Evolutionary conservation across 75 land plant species (phyloP).

Genomic region (Pseudotsuga menziesii): DNA sequence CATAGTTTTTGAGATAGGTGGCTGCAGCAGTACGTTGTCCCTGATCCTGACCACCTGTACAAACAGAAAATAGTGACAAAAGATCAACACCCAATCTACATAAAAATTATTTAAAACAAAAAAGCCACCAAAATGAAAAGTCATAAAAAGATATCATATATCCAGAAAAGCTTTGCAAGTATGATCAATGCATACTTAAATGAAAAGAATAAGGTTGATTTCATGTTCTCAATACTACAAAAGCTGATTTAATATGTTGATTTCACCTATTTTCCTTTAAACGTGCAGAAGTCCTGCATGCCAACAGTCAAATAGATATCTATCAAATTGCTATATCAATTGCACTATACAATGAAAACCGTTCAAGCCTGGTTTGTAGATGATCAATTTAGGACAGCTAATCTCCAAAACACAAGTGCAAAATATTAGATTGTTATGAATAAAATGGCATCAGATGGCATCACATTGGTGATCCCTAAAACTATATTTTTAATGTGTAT

Average conservation of each 20-base stretch:
- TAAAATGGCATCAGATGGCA: too few species aligned
- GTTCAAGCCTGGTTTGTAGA: not conserved
- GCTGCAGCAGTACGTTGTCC: constrained; percentile 76
- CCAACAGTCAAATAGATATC: not conserved
- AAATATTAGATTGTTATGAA: too few species aligned
- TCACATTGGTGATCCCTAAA: too few species aligned
- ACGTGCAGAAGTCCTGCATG: not conserved
- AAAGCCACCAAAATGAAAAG: not conserved
- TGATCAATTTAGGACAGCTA: not conserved
- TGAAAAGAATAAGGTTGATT: not conserved
- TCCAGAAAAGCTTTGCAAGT: not conserved
- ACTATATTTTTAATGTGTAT: too few species aligned
- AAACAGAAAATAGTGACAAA: not conserved
- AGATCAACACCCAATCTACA: not conserved
- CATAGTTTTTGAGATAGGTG: constrained; percentile 70
- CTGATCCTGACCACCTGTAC: constrained; percentile 41
- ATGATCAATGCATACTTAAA: not conserved
- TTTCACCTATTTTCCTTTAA: not conserved
- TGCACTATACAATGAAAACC: not conserved
- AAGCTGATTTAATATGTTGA: not conserved
- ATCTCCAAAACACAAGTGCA: not conserved
- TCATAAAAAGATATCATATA: not conserved
- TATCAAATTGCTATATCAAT: not conserved
- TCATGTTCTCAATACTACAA: constrained; percentile 1
- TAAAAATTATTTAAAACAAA: not conserved